Evolutionary conservation across 495 filamentous ascomycete species (phyloP).

Genomic region (Tirmania nivea): DNA sequence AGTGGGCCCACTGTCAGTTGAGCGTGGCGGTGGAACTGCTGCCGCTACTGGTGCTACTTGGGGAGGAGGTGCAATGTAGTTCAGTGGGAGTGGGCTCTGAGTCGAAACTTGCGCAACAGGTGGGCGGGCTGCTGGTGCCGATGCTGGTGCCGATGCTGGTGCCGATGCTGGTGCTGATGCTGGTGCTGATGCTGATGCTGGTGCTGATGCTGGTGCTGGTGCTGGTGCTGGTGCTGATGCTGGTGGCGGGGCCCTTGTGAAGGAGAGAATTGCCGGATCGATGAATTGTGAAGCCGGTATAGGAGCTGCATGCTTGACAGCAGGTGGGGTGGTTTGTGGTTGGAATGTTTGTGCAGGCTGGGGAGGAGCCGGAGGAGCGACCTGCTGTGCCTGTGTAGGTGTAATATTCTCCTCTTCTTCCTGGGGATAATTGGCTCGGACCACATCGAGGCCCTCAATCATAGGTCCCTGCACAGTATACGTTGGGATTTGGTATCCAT

Average conservation of each 20-base stretch:
- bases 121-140: slow-evolving; percentile 1
- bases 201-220: background rate
- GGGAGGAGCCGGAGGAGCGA: slow-evolving; percentile 13
- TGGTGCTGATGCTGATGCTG: background rate
- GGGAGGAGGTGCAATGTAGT: no score
- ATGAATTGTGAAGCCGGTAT: slow-evolving; percentile 22
- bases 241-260: slow-evolving; percentile 8
- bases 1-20: background rate
- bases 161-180: background rate
- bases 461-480: slow-evolving; percentile 33
- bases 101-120: background rate
- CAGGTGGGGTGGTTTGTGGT: background rate
- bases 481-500: slow-evolving; percentile 23
- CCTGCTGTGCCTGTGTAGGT: slow-evolving; percentile 15
- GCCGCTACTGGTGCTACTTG: no score
- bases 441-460: slow-evolving; percentile 37
- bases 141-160: background rate
- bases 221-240: background rate
- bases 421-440: slow-evolving; percentile 1
- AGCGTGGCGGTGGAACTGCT: background rate
- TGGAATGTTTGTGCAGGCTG: slow-evolving; percentile 1
- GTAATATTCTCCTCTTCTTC: slow-evolving; percentile 2
- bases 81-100: no score
- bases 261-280: slow-evolving; percentile 31
- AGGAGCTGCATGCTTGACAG: slow-evolving; percentile 3